Evolutionary conservation across 2,329 filamentous ascomycete genomes (phyloP), one percentile per base, ranked within the genome.

Genomic region (Beauveria australis): DNA sequence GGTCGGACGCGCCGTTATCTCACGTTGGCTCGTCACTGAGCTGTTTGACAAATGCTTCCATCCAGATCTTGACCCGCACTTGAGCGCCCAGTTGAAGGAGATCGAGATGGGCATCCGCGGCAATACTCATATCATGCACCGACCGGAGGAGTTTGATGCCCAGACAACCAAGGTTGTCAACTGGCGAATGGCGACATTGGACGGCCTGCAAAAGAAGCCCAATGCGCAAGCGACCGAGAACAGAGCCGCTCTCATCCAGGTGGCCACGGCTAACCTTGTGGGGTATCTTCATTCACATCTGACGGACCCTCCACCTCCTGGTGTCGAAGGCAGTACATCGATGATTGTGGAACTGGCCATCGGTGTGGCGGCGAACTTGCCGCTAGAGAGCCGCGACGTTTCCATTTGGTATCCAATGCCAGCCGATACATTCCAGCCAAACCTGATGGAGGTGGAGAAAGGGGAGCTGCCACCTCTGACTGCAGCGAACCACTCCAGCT

Each of bases 261-360:
- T 84, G 67, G 81, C 90, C 16, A 89, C 91, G 10, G 79, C 79
- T 53, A 86, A 85, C 65, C 78, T 93, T 60, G 87, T 86, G 2
- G 84, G 82, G 5, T 85, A 82, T 33, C 76, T 99, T 40, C 86
- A 87, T 63, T 85, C 88, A 68, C 86, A 90, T 68, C 79, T 97
- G 53, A 81, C 85, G 61, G 88, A 90, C 12, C 91, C 92, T 1
- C 83, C 90, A 1, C 90, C 91, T 0, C 76, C 86, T 1, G 92
- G 92, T 9, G 82, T 97, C n/a, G 88, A 93, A 65, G 92, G 91
- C 56, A 92, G 91, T 64, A 89, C 92, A 2, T 87, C 88, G 59
- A 96, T 94, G 86, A 97, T 99, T 71, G 83, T 97, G 59, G 92
- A 97, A 74, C 81, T 97, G 55, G 91, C 92, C 0, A 83, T 97